phyloP scores from a whole-genome alignment of 2,329 filamentous ascomycete genomes.

The Aspergillus sp. region DNA sequence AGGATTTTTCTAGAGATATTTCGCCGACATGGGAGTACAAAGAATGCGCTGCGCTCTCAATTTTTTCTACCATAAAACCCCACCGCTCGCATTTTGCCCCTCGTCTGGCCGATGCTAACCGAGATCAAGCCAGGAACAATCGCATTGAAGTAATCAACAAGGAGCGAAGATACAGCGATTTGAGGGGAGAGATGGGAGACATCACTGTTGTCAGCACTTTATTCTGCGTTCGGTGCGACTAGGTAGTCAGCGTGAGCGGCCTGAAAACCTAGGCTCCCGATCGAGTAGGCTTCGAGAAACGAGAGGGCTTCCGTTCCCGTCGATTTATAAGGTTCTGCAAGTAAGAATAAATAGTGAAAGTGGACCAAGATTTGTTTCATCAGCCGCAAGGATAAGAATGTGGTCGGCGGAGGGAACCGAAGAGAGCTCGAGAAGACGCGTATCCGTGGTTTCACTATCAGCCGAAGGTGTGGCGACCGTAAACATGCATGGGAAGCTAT shows the following conservation, averaged over 20 bases:
- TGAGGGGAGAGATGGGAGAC: neutral
- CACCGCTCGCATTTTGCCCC: constrained; percentile 15
- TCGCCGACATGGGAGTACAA: neutral
- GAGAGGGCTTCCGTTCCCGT: neutral
- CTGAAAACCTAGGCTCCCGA: neutral
- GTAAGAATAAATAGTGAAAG: neutral
- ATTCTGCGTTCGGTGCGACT: neutral
- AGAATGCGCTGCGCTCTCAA: neutral
- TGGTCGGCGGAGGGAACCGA: constrained; percentile 1
- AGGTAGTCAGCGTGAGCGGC: neutral
- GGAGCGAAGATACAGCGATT: neutral
- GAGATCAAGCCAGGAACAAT: constrained; percentile 1
- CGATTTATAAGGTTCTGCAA: neutral
- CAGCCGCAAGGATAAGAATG: neutral
- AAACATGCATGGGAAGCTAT: neutral
- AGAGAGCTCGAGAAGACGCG: neutral
- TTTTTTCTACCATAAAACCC: constrained; percentile 10
- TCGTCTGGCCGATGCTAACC: constrained; percentile 12
- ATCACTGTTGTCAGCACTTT: neutral
- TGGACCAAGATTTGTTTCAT: neutral
- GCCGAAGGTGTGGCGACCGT: neutral
- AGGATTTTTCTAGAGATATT: neutral
- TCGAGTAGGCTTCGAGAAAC: neutral
- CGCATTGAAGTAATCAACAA: neutral
- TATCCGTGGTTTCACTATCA: neutral